A percentile compares a stretch with the other conserved stretches of the same genome.
Evolutionary conservation across 805 yeast species (phyloP).

Genomic region (Teunomyces atbi): DNA sequence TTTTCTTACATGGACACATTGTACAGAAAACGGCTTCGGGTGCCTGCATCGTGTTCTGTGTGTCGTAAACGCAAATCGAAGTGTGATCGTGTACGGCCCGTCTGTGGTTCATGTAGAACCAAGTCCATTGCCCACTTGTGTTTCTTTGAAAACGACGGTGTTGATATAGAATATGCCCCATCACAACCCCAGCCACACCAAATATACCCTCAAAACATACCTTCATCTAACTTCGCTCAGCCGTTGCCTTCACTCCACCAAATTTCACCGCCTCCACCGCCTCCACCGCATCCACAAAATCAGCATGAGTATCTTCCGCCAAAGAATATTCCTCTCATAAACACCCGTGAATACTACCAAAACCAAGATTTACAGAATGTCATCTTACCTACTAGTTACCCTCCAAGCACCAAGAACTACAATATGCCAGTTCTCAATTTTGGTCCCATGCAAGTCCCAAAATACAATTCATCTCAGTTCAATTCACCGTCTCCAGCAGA

Average conservation of each 20-base stretch:
- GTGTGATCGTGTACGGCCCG: conserved; percentile 43
- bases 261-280: neutral
- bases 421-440: neutral
- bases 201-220: neutral
- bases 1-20: conserved; percentile 21
- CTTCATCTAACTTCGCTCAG: neutral
- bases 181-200: neutral
- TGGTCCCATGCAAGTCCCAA: neutral
- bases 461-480: neutral
- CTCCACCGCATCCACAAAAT: neutral
- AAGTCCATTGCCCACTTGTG: conserved; percentile 45
- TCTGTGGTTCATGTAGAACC: conserved; percentile 42
- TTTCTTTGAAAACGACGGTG: conserved; percentile 28
- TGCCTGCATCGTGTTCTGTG: conserved; percentile 45
- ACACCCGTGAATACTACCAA: neutral
- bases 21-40: conserved; percentile 35
- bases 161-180: conserved; percentile 1
- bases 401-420: neutral
- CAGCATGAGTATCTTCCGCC: neutral
- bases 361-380: neutral
- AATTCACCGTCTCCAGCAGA: neutral
- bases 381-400: neutral
- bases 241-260: neutral
- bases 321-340: neutral
- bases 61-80: conserved; percentile 43